These are phyloP conservation scores for Ascoidea asiatica DNA, from an alignment of 805 yeast genomes.

Conservation along the genomic window DNA sequence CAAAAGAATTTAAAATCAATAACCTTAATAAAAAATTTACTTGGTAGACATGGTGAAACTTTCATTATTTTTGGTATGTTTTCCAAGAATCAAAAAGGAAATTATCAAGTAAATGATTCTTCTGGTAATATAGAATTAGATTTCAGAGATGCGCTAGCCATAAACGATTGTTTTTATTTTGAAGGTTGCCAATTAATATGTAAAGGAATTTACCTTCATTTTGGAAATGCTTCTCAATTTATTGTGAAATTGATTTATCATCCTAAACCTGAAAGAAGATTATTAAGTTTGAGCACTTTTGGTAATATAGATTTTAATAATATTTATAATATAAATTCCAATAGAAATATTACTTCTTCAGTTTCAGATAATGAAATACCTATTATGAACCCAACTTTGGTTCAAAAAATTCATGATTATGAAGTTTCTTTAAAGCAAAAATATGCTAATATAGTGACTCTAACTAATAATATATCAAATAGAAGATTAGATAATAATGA, in stretches of 20 bases:
- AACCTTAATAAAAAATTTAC: constrained; percentile 66
- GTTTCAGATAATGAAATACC: constrained; percentile 3
- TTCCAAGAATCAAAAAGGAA: constrained; percentile 46
- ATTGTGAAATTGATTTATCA: constrained; percentile 68
- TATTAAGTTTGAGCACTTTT: constrained; percentile 47
- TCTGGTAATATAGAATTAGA: constrained; percentile 64
- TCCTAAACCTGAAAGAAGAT: constrained; percentile 79
- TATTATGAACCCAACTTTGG: background rate
- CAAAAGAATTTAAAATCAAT: constrained; percentile 21
- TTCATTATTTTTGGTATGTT: constrained; percentile 74
- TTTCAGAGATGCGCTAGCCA: constrained; percentile 44
- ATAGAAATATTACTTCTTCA: constrained; percentile 3
- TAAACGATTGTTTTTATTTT: constrained; percentile 49
- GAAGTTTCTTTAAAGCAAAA: background rate
- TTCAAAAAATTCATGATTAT: background rate
- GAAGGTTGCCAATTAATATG: constrained; percentile 71
- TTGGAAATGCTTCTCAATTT: constrained; percentile 41
- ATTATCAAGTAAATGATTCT: constrained; percentile 70
- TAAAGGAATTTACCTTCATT: constrained; percentile 73
- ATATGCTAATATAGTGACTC: background rate
- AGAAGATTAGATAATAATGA: too few species aligned
- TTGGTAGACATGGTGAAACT: constrained; percentile 71
- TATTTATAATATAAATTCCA: constrained; percentile 15
- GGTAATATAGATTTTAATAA: constrained; percentile 61
- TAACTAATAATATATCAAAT: too few species aligned